Evolutionary conservation across 2,329 filamentous ascomycete species (phyloP), one percentile per base, ranked within the genome.

Genomic region (Arthrobotrys entomopaga): DNA sequence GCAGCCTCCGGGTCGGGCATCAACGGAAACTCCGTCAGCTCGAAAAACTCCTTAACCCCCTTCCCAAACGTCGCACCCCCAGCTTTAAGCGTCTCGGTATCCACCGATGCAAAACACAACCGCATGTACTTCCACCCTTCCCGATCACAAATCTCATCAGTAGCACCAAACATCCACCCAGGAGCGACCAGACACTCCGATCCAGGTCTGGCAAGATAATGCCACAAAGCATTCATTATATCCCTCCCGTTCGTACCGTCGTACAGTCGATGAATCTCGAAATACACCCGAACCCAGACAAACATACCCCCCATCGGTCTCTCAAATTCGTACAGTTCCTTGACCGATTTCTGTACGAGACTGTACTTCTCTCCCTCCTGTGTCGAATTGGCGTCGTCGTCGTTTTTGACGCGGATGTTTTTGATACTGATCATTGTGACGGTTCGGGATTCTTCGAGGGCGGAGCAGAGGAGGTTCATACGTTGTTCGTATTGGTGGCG

Each of bases 251-350:
- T 77, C 8, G 65, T 69, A 2, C 75, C 73, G 11, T 59, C 67
- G 65, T 84, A 89, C 13, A 96, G 84, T 11, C 92, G 91, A 79
- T 97, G 93, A 1, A 84, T 83, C 64, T 90, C 86, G 78, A 93
- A 90, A 80, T 88, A 85, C 74, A 95, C 82, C 65, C 87, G 85
- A 2, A 96, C 79, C 93, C 93, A 97, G 65, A 96, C 82, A 81
- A 97, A 97, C 93, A 97, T 97, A 79, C 93, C 93, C 40, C 89
- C 93, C 26, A 90, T 87, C 0, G 93, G 93, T 85, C 91, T 92
- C 77, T 86, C 82, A 80, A 96, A 97, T 52, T 89, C 87, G 81
- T 89, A 91, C 77, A 96, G n/a, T 26, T 73, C 69, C 42, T 73
- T 73, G 1, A 66, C 69, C 3, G 61, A 60, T 46, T 73, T 73